Conservation (phyloP, 805 yeast species). For the Pichia ethanolica region DNA sequence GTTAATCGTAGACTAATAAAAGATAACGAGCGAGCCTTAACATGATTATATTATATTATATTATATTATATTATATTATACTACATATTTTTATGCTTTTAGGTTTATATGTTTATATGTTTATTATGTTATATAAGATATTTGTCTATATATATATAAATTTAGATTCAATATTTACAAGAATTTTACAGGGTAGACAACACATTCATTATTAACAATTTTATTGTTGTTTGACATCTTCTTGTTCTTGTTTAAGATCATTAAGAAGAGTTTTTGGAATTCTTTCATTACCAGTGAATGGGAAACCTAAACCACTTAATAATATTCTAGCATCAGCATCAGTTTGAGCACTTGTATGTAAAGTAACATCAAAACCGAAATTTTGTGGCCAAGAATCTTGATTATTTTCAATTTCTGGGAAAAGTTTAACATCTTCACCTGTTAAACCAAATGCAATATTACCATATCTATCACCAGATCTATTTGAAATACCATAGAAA, state of each 20-base stretch:
- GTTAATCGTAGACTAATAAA: too few relatives aligned
- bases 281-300: slow-evolving; percentile 55
- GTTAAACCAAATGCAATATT: slow-evolving; percentile 79
- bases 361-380: slow-evolving; percentile 77
- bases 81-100: too few relatives aligned
- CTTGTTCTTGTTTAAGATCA: slow-evolving; percentile 6
- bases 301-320: slow-evolving; percentile 74
- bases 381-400: slow-evolving; percentile 85
- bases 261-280: slow-evolving; percentile 25
- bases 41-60: too few relatives aligned
- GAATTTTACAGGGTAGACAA: background rate
- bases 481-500: slow-evolving; percentile 67
- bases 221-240: background rate
- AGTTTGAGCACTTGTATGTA: slow-evolving; percentile 84
- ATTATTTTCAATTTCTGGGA: slow-evolving; percentile 91
- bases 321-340: slow-evolving; percentile 85
- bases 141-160: too few relatives aligned
- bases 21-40: too few relatives aligned
- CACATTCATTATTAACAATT: too few relatives aligned
- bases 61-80: too few relatives aligned
- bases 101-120: too few relatives aligned
- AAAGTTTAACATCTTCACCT: slow-evolving; percentile 66
- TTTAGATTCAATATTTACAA: too few relatives aligned
- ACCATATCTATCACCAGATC: slow-evolving; percentile 79
- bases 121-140: too few relatives aligned